These are phyloP conservation scores for Thyridium curvatum DNA, from an alignment of 2,329 filamentous ascomycete species.

Conservation along the genomic window DNA sequence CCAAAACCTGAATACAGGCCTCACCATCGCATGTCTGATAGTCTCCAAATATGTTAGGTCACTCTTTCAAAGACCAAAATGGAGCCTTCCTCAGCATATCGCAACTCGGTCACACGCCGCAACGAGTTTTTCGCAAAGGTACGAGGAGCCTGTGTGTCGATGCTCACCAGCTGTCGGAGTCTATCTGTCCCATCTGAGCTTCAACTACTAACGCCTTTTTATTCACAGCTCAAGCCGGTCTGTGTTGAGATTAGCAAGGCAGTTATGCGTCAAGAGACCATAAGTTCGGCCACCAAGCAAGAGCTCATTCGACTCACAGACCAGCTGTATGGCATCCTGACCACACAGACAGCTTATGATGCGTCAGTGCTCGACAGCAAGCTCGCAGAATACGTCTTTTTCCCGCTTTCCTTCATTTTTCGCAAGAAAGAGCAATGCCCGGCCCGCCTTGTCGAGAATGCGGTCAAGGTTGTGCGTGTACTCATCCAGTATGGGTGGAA, in stretches of 20 bases:
- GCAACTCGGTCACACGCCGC: conserved; percentile 13
- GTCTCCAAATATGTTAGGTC: neutral
- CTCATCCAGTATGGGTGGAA: conserved; percentile 79
- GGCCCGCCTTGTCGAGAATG: conserved; percentile 65
- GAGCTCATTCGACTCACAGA: conserved; percentile 35
- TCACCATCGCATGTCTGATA: no score
- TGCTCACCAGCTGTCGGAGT: no score
- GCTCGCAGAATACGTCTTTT: conserved; percentile 90
- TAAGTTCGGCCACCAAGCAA: conserved; percentile 29
- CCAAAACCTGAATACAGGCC: no score
- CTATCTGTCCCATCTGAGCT: neutral
- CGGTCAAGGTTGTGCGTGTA: conserved; percentile 66
- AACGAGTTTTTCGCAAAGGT: conserved; percentile 19
- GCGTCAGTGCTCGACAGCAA: conserved; percentile 63
- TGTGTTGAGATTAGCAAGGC: conserved; percentile 56
- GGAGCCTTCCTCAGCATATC: conserved; percentile 6
- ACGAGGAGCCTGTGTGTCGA: neutral
- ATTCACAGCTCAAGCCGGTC: conserved; percentile 52
- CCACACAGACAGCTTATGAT: conserved; percentile 34
- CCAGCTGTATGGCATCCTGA: conserved; percentile 39
- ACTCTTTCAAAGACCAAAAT: conserved; percentile 6
- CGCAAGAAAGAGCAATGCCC: conserved; percentile 68
- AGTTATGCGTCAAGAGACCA: conserved; percentile 38
- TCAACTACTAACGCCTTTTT: neutral
- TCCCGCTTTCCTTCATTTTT: conserved; percentile 83